These are phyloP conservation scores for Somion occarium DNA, from an alignment of 1,284 basidiomycete genomes.

Conservation along the genomic window DNA sequence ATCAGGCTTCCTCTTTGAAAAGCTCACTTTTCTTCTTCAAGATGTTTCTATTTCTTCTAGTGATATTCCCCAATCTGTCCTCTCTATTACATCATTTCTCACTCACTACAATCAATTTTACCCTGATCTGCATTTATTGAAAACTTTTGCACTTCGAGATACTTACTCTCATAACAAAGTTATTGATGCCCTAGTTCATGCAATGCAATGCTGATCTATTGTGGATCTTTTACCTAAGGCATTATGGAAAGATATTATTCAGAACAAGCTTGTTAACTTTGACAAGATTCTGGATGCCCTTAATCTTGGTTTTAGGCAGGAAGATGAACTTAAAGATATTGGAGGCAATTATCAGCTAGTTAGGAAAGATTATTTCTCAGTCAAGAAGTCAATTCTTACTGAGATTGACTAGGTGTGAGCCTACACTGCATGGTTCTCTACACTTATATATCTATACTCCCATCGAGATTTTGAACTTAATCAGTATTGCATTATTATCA, in stretches of 20 bases:
- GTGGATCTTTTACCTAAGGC: neutral
- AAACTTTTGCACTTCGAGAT: neutral
- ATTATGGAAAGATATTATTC: slow-evolving; percentile 16
- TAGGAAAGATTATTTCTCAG: slow-evolving; percentile 16
- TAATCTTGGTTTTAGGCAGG: slow-evolving; percentile 11
- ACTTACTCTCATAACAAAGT: neutral
- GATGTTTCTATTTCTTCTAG: too few relatives aligned
- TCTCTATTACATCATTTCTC: neutral
- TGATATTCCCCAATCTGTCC: neutral
- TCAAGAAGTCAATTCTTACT: neutral
- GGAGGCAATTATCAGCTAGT: slow-evolving; percentile 16
- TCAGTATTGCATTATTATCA: slow-evolving; percentile 22
- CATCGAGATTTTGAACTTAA: slow-evolving; percentile 22
- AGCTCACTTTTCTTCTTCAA: neutral
- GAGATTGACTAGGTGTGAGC: slow-evolving; percentile 24
- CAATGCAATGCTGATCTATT: too few relatives aligned
- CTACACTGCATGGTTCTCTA: slow-evolving; percentile 17
- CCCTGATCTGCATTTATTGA: neutral
- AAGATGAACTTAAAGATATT: slow-evolving; percentile 17
- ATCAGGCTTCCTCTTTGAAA: neutral
- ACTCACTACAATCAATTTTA: neutral
- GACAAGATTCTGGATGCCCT: slow-evolving; percentile 19
- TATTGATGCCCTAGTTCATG: neutral
- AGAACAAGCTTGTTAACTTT: slow-evolving; percentile 20
- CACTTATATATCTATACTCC: slow-evolving; percentile 24